These are phyloP conservation scores for Penicillium verhagenii DNA, from an alignment of 495 filamentous ascomycete genomes.

Conservation along the genomic window DNA sequence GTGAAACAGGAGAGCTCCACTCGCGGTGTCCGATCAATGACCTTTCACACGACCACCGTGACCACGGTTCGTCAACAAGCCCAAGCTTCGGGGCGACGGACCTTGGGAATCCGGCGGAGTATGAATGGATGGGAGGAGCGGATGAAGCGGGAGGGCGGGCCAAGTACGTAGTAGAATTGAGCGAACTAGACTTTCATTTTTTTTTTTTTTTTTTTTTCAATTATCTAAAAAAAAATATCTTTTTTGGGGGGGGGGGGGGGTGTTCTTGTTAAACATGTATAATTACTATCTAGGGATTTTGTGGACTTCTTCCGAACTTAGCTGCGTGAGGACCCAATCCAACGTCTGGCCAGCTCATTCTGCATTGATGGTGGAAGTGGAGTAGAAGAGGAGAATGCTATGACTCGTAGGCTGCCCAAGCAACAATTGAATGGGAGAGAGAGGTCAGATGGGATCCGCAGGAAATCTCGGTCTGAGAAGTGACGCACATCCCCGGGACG, in stretches of 20 bases:
- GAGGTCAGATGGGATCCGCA: not conserved
- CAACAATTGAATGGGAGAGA: no score
- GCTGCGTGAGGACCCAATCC: not conserved
- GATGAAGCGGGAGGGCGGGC: conserved; percentile 40
- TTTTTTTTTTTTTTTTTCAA: no score
- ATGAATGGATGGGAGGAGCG: conserved; percentile 56
- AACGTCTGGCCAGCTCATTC: conserved; percentile 13
- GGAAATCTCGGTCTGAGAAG: conserved; percentile 8
- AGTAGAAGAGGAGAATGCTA: not conserved
- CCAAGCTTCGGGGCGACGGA: conserved; percentile 38
- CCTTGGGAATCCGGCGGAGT: conserved; percentile 58
- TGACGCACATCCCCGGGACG: not conserved
- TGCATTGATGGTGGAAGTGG: not conserved
- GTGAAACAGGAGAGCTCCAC: conserved; percentile 24
- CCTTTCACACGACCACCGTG: conserved; percentile 55
- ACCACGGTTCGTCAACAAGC: conserved; percentile 36
- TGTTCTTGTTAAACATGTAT: no score
- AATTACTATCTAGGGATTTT: no score
- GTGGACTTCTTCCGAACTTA: not conserved
- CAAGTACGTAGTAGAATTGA: conserved; percentile 5
- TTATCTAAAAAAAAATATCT: no score
- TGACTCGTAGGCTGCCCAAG: conserved; percentile 7
- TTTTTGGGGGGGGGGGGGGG: no score
- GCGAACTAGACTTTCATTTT: conserved; percentile 1
- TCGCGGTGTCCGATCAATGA: conserved; percentile 36